Evolutionary conservation across 768 basidiomycete species (phyloP).

Genomic region (Pholiota conissans): DNA sequence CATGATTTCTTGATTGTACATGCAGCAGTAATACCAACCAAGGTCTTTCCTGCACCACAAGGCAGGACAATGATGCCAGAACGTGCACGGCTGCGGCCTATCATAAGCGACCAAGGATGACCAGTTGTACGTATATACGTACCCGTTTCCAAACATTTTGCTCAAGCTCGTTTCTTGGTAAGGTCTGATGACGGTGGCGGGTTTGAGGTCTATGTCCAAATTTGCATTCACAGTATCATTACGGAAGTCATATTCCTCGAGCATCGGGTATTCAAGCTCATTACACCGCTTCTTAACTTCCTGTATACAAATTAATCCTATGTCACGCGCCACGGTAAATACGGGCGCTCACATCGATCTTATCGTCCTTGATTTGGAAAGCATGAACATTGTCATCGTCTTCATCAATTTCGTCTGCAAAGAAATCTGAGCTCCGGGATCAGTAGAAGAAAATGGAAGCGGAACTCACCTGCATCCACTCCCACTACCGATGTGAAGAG

Average conservation of each 20-base stretch:
- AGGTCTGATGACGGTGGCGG: constrained; percentile 94
- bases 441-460: not conserved
- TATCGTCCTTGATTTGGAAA: constrained; percentile 91
- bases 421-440: constrained; percentile 3
- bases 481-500: constrained; percentile 96
- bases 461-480: constrained; percentile 73
- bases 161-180: constrained; percentile 98
- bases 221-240: constrained; percentile 97
- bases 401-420: constrained; percentile 90
- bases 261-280: constrained; percentile 95
- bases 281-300: constrained; percentile 96
- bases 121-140: constrained; percentile 19
- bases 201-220: constrained; percentile 97
- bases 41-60: constrained; percentile 97
- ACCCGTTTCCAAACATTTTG: constrained; percentile 99
- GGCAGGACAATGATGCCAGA: constrained; percentile 98
- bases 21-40: constrained; percentile 99
- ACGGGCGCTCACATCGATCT: constrained; percentile 92
- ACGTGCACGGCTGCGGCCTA: constrained; percentile 74
- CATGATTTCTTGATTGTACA: constrained; percentile 99
- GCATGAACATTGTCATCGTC: constrained; percentile 97
- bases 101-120: constrained; percentile 3
- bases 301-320: constrained; percentile 40
- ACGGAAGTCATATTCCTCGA: constrained; percentile 99
- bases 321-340: too few species aligned